phyloP scores from a whole-genome alignment of 306 rosid genomes.

The Vigna trinervia region DNA sequence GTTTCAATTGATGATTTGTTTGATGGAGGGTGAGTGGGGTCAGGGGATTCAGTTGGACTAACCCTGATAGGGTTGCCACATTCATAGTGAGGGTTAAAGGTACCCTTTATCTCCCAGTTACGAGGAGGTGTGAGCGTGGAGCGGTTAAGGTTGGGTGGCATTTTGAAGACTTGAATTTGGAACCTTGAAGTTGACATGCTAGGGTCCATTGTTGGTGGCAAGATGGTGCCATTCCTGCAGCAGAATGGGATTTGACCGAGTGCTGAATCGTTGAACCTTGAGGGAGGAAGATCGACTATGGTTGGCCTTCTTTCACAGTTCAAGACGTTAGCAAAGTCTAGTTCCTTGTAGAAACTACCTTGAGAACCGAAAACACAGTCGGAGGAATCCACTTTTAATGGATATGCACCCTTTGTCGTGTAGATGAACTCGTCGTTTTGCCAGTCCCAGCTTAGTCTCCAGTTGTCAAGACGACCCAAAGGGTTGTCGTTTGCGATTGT shows the following conservation, averaged over 20 bases:
- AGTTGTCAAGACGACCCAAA: conserved; percentile 89
- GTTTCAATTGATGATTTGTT: conserved; percentile 76
- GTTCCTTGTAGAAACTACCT: conserved; percentile 53
- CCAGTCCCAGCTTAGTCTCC: conserved; percentile 92
- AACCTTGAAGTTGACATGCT: conserved; percentile 76
- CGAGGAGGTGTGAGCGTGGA: conserved; percentile 73
- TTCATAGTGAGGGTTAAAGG: conserved; percentile 73
- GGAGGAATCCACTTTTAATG: conserved; percentile 73
- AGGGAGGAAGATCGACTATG: conserved; percentile 76
- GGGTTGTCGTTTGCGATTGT: conserved; percentile 76
- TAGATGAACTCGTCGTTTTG: conserved; percentile 67
- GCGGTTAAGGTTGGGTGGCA: conserved; percentile 84
- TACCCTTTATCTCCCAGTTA: conserved; percentile 80
- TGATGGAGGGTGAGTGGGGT: conserved; percentile 59
- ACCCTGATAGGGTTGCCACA: conserved; percentile 79
- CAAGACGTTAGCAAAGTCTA: conserved; percentile 74
- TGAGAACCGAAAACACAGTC: conserved; percentile 76
- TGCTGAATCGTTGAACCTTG: conserved; percentile 68
- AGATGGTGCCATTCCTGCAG: conserved; percentile 88
- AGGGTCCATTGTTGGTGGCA: conserved; percentile 80
- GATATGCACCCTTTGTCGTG: conserved; percentile 84
- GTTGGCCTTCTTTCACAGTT: conserved; percentile 81
- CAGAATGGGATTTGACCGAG: conserved; percentile 82
- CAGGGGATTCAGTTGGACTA: conserved; percentile 71
- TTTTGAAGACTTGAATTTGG: conserved; percentile 79